Evolutionary conservation across 2,329 filamentous ascomycete genomes (phyloP).

Genomic region (Proliferodiscus dingleyae): DNA sequence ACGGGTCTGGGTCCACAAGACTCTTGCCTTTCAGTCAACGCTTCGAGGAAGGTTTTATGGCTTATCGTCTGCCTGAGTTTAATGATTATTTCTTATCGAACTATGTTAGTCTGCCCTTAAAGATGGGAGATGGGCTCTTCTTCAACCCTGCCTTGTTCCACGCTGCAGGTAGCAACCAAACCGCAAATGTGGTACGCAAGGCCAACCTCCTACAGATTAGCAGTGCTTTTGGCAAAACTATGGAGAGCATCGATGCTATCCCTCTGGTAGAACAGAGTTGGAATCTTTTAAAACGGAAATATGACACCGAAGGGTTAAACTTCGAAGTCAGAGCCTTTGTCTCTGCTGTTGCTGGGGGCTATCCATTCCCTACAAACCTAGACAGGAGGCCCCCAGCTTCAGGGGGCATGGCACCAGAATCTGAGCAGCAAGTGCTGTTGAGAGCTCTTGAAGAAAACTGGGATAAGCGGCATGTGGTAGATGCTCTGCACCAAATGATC

Average conservation of each 20-base stretch:
- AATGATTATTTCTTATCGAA: slow-evolving; percentile 47
- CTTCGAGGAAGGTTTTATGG: slow-evolving; percentile 53
- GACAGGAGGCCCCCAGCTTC: slow-evolving; percentile 51
- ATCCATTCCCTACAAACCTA: slow-evolving; percentile 59
- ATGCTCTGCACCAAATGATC: no score
- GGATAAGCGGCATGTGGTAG: slow-evolving; percentile 15
- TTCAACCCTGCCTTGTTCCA: slow-evolving; percentile 62
- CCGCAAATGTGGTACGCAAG: slow-evolving; percentile 33
- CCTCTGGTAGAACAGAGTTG: slow-evolving; percentile 44
- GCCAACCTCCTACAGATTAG: slow-evolving; percentile 61
- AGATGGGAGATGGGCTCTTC: slow-evolving; percentile 55
- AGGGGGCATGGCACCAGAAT: slow-evolving; percentile 50
- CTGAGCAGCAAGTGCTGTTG: slow-evolving; percentile 42
- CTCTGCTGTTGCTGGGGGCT: slow-evolving; percentile 49
- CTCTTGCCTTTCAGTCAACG: slow-evolving; percentile 56
- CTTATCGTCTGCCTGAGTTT: slow-evolving; percentile 50
- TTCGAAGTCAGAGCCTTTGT: no score
- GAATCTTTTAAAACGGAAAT: slow-evolving; percentile 34
- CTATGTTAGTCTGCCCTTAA: slow-evolving; percentile 48
- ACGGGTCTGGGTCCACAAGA: slow-evolving; percentile 53
- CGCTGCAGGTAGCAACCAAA: slow-evolving; percentile 54
- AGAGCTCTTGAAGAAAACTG: slow-evolving; percentile 40
- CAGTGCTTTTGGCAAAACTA: slow-evolving; percentile 57
- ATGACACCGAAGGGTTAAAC: slow-evolving; percentile 23
- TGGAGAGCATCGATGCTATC: slow-evolving; percentile 54